Evolutionary conservation across 2,329 filamentous ascomycete species (phyloP), one percentile per base, ranked within the genome.

Genomic region (Metarhizium guizhouense): DNA sequence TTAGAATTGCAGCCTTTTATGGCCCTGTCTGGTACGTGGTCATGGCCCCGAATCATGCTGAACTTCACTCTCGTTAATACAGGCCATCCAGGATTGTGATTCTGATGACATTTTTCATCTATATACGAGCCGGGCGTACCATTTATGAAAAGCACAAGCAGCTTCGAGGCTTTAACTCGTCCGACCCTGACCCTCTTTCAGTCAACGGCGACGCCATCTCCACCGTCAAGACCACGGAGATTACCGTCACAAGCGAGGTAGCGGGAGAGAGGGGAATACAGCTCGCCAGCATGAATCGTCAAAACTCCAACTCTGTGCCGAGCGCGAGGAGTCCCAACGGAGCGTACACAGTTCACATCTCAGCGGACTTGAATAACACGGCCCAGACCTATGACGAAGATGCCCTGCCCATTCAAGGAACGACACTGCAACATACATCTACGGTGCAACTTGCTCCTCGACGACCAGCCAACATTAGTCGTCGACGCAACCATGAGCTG

Each of bases 1-100:
- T 88, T 68, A 85, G 89, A 43, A 84, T 94, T 56, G 81, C 82
- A 3, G 80, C 83, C 32, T 93, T 92, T 66, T 95, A 94, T 63
- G 85, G 75, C 0, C 85, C 85, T 6, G 78, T 87, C 56, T 88
- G 85, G 86, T 86, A 67, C 66, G 75, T 61, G 5, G 13, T 40
- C 38, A 11, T 16, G 11, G 13, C 10, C 5, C 38, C 38, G 11
- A 34, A 36, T 14, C 25, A 48, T 3, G 20, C 45, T 16, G 34
- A 16, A 36, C 29, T 20, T 42, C 18, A 32, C 54, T 51, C 18
- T 50, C 47, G 20, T n/a, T 4, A 7, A 32, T 13, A 36, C 18
- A 20, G 7, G 45, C 45, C 11, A 8, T 16, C 7, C 49, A 85
- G 83, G 83, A 69, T 86, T 38, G 72, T 82, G 7, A 85, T 88